Evolutionary conservation across 78 protist species (phyloP).

Genomic region (Planoprotostelium fungivorum): DNA sequence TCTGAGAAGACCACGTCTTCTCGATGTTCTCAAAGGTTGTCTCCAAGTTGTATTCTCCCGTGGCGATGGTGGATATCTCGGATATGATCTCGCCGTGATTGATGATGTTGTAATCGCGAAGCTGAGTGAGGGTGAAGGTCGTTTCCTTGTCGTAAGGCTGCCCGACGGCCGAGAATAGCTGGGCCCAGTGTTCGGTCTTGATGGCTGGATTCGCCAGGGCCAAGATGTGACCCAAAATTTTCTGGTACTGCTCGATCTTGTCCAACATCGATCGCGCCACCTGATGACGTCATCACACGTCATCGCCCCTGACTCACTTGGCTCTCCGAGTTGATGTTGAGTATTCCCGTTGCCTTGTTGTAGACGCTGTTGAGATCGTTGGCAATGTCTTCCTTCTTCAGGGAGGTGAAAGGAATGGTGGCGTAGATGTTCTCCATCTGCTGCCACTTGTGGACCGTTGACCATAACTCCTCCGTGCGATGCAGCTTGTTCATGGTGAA

Average conservation of each 20-base stretch:
- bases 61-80: background rate
- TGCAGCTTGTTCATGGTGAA: background rate
- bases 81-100: background rate
- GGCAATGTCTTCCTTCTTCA: background rate
- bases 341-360: background rate
- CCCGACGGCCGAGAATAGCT: background rate
- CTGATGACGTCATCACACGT: background rate
- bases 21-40: background rate
- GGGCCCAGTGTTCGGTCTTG: background rate
- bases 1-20: background rate
- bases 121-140: constrained; percentile 2
- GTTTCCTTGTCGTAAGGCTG: background rate
- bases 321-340: background rate
- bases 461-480: background rate
- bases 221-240: background rate
- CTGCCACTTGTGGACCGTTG: background rate
- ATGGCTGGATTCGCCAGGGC: constrained; percentile 9
- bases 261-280: background rate
- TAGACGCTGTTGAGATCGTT: background rate
- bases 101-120: background rate
- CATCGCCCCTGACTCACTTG: background rate
- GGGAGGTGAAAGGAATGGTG: background rate
- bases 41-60: constrained; percentile 1
- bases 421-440: constrained; percentile 1
- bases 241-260: background rate